A percentile compares a stretch with the other conserved stretches of the same genome.
Conservation (phyloP, 1,284 basidiomycete species). For the Flammula alnicola region DNA sequence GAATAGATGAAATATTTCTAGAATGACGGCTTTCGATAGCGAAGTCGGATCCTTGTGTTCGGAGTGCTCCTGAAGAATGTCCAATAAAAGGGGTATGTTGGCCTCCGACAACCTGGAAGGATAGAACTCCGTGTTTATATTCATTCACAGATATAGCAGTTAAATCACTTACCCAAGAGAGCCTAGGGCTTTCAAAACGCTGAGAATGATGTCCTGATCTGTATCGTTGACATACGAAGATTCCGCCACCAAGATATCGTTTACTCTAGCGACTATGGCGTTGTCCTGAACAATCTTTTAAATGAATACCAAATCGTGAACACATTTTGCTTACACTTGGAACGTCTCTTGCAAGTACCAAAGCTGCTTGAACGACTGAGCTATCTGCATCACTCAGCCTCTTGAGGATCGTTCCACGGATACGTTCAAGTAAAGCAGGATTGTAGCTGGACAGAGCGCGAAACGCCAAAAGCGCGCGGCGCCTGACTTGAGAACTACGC, state of each 20-base stretch:
- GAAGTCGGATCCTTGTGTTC: constrained; percentile 4
- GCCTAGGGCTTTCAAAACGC: constrained; percentile 20
- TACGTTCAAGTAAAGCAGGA: constrained; percentile 48
- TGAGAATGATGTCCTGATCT: constrained; percentile 15
- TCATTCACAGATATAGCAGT: constrained; percentile 12
- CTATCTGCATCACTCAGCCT: constrained; percentile 53
- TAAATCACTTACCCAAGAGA: constrained; percentile 20
- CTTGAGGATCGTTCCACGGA: constrained; percentile 47
- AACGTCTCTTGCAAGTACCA: constrained; percentile 35
- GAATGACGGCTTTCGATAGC: constrained; percentile 41
- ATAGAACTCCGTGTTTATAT: constrained; percentile 23
- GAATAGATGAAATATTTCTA: constrained; percentile 57
- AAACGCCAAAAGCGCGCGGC: constrained; percentile 63
- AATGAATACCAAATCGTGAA: neutral
- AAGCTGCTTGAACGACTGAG: constrained; percentile 52
- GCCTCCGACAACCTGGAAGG: constrained; percentile 30
- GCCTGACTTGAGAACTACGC: constrained; percentile 59
- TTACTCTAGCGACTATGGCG: constrained; percentile 10
- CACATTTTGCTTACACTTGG: constrained; percentile 10
- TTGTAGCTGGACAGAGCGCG: constrained; percentile 56
- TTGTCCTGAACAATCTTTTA: constrained; percentile 16
- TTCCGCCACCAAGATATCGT: constrained; percentile 19
- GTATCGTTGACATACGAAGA: constrained; percentile 12
- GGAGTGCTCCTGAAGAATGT: constrained; percentile 39
- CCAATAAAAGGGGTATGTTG: constrained; percentile 40